phyloP scores from a whole-genome alignment of 2,329 filamentous ascomycete species.

The Botrytis galanthina region DNA sequence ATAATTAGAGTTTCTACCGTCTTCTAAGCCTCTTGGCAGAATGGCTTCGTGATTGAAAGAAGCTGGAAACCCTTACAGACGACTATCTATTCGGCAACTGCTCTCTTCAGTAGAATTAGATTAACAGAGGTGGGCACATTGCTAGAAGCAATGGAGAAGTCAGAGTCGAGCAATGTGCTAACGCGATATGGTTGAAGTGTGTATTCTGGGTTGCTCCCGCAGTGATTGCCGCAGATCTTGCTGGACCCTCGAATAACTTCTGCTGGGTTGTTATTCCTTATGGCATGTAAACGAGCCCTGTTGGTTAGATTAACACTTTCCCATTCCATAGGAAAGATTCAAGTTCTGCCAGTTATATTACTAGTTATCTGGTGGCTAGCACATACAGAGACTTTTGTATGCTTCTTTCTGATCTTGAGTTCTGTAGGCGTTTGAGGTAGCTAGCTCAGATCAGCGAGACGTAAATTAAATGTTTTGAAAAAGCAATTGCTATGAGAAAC shows the following conservation, averaged over 20 bases:
- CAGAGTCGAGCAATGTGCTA: background rate
- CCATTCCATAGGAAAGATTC: background rate
- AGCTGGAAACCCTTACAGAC: background rate
- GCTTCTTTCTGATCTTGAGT: background rate
- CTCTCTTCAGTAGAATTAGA: background rate
- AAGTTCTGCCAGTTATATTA: background rate
- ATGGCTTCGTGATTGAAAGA: background rate
- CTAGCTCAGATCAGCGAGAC: background rate
- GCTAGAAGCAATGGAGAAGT: background rate
- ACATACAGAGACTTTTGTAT: background rate
- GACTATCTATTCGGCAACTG: background rate
- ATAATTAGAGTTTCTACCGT: background rate
- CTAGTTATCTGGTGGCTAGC: no score
- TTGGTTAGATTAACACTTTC: background rate
- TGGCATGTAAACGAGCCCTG: background rate
- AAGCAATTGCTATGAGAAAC: background rate
- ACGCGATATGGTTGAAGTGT: background rate
- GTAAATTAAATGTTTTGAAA: background rate
- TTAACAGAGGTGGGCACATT: background rate
- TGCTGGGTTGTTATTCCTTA: background rate
- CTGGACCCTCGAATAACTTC: background rate
- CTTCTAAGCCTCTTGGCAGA: background rate
- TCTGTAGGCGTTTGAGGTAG: accelerated
- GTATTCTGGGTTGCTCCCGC: background rate
- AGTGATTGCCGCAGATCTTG: background rate